Conservation (phyloP, 495 filamentous ascomycete species). For the Terfezia claveryi region DNA sequence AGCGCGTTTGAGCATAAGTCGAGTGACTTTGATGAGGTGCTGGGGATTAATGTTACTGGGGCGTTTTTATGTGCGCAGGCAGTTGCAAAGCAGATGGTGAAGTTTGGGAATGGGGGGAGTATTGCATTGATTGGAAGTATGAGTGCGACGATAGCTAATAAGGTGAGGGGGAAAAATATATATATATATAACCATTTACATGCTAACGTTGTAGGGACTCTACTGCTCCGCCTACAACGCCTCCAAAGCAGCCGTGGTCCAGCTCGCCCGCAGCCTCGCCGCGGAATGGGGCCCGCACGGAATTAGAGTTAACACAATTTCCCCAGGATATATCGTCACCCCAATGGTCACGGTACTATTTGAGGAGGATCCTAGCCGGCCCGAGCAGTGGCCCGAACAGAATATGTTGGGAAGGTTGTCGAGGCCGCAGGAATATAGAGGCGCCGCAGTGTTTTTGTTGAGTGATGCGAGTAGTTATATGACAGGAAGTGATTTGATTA, state of each 20-base stretch:
- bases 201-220: conserved; percentile 28
- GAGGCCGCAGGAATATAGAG: conserved; percentile 56
- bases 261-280: conserved; percentile 69
- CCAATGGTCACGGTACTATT: conserved; percentile 70
- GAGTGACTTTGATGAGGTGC: conserved; percentile 45
- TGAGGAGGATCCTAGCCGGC: conserved; percentile 48
- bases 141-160: conserved; percentile 60
- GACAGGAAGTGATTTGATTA: conserved; percentile 58
- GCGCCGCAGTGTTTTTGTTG: conserved; percentile 63
- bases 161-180: conserved; percentile 19
- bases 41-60: conserved; percentile 56
- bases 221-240: conserved; percentile 74
- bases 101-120: conserved; percentile 22
- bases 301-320: conserved; percentile 89
- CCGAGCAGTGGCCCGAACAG: conserved; percentile 56
- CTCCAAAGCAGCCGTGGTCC: conserved; percentile 70
- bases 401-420: conserved; percentile 77
- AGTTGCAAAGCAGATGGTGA: conserved; percentile 53
- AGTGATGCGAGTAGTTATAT: conserved; percentile 76
- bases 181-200: neutral
- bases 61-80: conserved; percentile 55
- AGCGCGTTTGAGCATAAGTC: conserved; percentile 46
- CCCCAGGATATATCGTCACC: conserved; percentile 88
- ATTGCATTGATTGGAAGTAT: conserved; percentile 58
- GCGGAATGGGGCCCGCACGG: conserved; percentile 58